Conservation (phyloP, 1,284 basidiomycete genomes). For the Fereydounia khargensis region DNA sequence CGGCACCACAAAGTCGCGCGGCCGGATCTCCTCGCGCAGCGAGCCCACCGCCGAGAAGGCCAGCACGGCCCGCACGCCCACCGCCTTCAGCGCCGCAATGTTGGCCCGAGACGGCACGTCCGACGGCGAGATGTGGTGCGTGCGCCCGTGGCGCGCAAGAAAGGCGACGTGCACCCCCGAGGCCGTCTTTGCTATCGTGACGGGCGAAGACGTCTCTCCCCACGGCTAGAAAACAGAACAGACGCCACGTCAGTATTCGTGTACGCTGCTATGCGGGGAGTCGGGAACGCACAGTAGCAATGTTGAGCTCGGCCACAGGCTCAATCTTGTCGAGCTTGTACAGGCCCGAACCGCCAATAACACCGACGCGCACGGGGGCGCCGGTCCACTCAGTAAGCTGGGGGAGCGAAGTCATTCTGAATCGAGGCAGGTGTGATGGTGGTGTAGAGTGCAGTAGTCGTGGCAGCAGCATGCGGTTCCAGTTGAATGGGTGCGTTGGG, state of each 20-base stretch:
- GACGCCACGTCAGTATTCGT: no score
- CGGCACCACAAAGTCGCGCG: constrained; percentile 79
- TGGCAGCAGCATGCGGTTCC: no score
- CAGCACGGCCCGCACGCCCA: constrained; percentile 83
- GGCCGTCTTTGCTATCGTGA: constrained; percentile 79
- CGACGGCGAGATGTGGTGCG: constrained; percentile 64
- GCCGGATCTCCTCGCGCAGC: constrained; percentile 81
- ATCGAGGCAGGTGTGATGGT: no score
- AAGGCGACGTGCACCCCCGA: constrained; percentile 79
- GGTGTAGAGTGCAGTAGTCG: no score
- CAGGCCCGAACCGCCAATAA: constrained; percentile 53
- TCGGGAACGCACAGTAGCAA: constrained; percentile 33
- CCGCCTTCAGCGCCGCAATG: constrained; percentile 88
- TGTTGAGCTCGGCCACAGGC: constrained; percentile 41
- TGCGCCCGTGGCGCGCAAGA: constrained; percentile 80
- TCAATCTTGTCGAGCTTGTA: constrained; percentile 54
- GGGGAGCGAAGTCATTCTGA: no score
- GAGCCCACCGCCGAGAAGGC: constrained; percentile 96
- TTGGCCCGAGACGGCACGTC: constrained; percentile 75
- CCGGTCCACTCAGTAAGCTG: constrained; percentile 26
- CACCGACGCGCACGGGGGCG: constrained; percentile 39
- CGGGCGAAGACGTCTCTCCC: constrained; percentile 87
- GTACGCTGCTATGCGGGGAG: no score
- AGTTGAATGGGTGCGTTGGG: no score
- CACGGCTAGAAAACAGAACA: no score